phyloP scores from a whole-genome alignment of 352 stramenopile genomes.

The Phytopythium mirpurense region DNA sequence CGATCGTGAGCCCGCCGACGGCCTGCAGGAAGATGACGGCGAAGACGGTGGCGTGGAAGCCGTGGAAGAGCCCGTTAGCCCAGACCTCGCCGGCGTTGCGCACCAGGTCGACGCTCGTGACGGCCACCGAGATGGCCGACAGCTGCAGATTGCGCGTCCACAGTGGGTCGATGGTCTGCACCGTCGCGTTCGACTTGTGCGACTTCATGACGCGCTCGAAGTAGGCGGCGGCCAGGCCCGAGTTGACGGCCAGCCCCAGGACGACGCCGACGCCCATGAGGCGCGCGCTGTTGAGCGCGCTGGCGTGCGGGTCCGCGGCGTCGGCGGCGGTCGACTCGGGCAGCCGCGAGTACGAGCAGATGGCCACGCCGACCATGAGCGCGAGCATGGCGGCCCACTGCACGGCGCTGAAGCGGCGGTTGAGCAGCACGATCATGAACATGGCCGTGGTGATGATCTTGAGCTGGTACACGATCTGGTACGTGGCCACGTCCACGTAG shows the following conservation, averaged over 20 bases:
- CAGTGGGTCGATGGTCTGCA: conserved; percentile 79
- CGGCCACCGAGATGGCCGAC: conserved; percentile 72
- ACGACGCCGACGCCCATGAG: conserved; percentile 81
- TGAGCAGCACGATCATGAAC: conserved; percentile 87
- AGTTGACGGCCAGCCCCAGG: conserved; percentile 77
- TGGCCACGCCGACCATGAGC: conserved; percentile 81
- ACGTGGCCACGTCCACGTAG: conserved; percentile 87
- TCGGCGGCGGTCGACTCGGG: conserved; percentile 22
- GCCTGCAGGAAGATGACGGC: conserved; percentile 80
- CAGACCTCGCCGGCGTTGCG: conserved; percentile 58
- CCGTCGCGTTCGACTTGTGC: conserved; percentile 66
- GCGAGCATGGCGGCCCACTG: conserved; percentile 84
- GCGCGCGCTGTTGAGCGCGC: conserved; percentile 33
- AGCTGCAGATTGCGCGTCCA: conserved; percentile 85
- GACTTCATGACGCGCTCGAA: conserved; percentile 87
- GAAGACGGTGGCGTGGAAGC: conserved; percentile 72
- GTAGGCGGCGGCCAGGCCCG: conserved; percentile 80
- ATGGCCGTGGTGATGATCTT: conserved; percentile 90
- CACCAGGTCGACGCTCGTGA: conserved; percentile 66
- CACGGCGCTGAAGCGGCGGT: conserved; percentile 75
- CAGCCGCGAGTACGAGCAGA: conserved; percentile 80
- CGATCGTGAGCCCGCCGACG: conserved; percentile 79
- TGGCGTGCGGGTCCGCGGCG: conserved; percentile 14
- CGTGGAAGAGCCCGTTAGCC: conserved; percentile 72
- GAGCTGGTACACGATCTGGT: conserved; percentile 89